phyloP scores from a whole-genome alignment of 495 filamentous ascomycete genomes.

The Aspergillus olivimuriae region DNA sequence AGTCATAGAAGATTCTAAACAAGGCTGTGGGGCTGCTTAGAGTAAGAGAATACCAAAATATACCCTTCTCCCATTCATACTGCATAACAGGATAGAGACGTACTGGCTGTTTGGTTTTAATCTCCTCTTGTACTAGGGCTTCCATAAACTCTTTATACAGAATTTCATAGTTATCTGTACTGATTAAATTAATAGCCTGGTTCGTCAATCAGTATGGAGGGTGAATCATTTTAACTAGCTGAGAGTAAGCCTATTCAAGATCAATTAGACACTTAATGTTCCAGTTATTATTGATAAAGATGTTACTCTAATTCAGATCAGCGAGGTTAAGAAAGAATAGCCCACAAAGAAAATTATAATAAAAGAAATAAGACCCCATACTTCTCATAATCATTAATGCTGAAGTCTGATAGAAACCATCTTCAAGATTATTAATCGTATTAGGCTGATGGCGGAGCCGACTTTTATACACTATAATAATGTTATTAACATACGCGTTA shows the following conservation, averaged over 20 bases:
- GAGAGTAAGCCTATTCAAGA: slow-evolving; percentile 33
- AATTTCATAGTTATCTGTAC: slow-evolving; percentile 10
- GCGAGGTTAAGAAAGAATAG: slow-evolving; percentile 22
- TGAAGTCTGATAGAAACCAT: slow-evolving; percentile 23
- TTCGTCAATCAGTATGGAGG: slow-evolving; percentile 30
- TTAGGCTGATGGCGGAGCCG: slow-evolving; percentile 28
- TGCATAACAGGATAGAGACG: slow-evolving; percentile 9
- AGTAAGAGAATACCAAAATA: slow-evolving; percentile 23
- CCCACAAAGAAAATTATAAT: slow-evolving; percentile 15
- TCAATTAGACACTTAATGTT: slow-evolving; percentile 27
- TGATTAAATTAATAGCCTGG: slow-evolving; percentile 18
- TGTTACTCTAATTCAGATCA: slow-evolving; percentile 28
- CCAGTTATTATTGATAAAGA: slow-evolving; percentile 22
- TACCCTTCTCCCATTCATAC: slow-evolving; percentile 11
- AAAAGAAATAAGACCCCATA: slow-evolving; percentile 19
- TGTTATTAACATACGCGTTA: slow-evolving; percentile 27
- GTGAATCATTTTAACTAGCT: slow-evolving; percentile 26
- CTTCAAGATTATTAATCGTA: slow-evolving; percentile 19
- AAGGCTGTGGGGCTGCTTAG: slow-evolving; percentile 15
- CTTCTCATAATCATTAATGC: slow-evolving; percentile 22
- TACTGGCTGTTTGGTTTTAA: neutral
- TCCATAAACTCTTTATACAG: slow-evolving; percentile 14
- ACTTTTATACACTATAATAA: slow-evolving; percentile 25
- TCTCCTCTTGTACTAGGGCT: slow-evolving; percentile 11
- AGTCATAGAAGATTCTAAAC: slow-evolving; percentile 20